Base-by-base conservation (phyloP, 768 basidiomycete genomes). In the Lactifluus echinatus region DNA sequence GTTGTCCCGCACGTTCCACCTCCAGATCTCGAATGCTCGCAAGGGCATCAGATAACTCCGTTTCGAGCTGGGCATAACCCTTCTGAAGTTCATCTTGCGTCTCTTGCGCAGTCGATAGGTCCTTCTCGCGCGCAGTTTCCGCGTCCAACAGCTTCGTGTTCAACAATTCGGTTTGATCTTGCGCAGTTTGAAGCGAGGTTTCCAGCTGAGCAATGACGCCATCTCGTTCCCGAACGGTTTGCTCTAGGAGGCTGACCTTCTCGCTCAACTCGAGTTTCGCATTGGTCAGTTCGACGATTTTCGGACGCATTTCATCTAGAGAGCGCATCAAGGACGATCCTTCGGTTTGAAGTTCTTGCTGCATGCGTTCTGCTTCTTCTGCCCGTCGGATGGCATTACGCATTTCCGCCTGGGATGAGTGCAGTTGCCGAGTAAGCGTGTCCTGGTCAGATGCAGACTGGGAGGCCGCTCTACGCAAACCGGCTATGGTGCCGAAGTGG, bases 261-360 rank as follows among this genome's bases (percentile, higher is more conserved):
- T 92, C 87, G 43, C 76, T 74, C 8, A 89, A 75, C 58, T 87
- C 80, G 14, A 88, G 71, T 67, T 85, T 89, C 59, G 75, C 77
- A 36, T 82, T 79, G 2, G 87, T 89, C 53, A 94, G 74, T 66
- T 89, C 84, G 21, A 91, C 83, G 60, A 92, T 83, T 73, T 92
- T 92, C 39, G 87, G 81, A 29, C 86, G 80, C 82, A 92, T 85
- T 70, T 92, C 89, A 61, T 92, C 85, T 58, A 93, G 71, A n/a
- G 87, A 83, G 28, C 77, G 80, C 82, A 92, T 80, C 33, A 93
- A 76, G 51, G 75, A 77, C n/a, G 79, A 82, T 39, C 90, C 89
- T 69, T 93, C 91, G 0, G 74, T 72, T 65, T 91, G 90, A 3
- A 93, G 75, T 57, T 80, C 83, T 65, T 80, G 80, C 64, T 89